Evolutionary conservation across 2,329 filamentous ascomycete species (phyloP).

Genomic region (Microascus cirrosus): DNA sequence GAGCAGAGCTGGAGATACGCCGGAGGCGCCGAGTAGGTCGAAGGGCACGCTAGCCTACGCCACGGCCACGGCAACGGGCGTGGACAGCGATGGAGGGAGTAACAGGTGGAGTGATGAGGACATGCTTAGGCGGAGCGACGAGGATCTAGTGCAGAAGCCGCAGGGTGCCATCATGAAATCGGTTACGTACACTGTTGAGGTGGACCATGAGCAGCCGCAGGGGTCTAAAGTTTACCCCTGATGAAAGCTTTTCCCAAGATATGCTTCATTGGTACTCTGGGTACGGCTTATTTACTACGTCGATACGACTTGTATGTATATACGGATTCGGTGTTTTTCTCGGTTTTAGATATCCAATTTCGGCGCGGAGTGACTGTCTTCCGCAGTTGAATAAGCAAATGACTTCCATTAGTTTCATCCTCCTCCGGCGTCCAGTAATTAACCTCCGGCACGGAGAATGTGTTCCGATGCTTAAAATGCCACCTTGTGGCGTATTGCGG

Average conservation of each 20-base stretch:
- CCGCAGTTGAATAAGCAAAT: too few relatives aligned
- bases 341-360: neutral
- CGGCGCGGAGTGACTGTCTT: too few relatives aligned
- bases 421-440: too few relatives aligned
- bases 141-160: neutral
- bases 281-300: neutral
- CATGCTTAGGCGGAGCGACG: constrained; percentile 17
- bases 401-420: too few relatives aligned
- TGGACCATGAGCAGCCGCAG: constrained; percentile 15
- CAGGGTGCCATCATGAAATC: constrained; percentile 23
- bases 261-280: neutral
- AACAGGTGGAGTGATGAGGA: constrained; percentile 24
- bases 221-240: neutral
- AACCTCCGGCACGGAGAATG: too few relatives aligned
- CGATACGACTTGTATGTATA: neutral
- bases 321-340: neutral
- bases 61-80: constrained; percentile 2
- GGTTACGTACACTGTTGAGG: constrained; percentile 26
- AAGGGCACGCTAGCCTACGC: constrained; percentile 10
- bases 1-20: neutral
- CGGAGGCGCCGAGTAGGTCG: constrained; percentile 14
- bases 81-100: neutral
- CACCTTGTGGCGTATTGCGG: too few relatives aligned
- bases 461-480: too few relatives aligned
- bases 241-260: neutral